Evolutionary conservation across 768 basidiomycete species (phyloP), one percentile per base, ranked within the genome.

Genomic region (Boletus sensibilis): DNA sequence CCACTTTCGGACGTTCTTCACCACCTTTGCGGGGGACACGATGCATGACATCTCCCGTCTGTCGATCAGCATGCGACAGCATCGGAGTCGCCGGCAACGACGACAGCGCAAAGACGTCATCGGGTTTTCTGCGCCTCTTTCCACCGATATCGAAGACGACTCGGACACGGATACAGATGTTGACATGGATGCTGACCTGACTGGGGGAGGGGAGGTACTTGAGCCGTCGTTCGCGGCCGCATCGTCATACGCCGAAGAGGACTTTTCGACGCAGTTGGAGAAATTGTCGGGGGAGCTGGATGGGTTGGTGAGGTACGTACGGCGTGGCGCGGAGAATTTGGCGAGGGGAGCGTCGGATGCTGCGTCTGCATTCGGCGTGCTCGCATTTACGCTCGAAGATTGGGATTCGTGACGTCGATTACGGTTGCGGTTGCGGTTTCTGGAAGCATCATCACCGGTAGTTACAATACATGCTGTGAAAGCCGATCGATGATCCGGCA

Each of bases 381-480:
- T 92, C 49, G 87, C 88, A 11, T 92, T 93, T 68, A 76, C 82
- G 40, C 73, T 93, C 56, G 87, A 92, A 51, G 90, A 90, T 66
- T 92, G 90, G 89, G 88, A 90, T 70, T 72, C 55, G 18, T 71
- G 50, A 58, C 50, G 31, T 21, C n/a, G 37, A 23, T 18, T 52
- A 18, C 7, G 34, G 48, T 50, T 23, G 12, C 29, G 23, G 12
- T 23, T 23, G 20, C 7, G 43, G 20, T 47, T 16, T 13, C 13
- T 6, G 11, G 50, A 21, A 16, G 14, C 14, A 31, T 11, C 25
- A 18, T 5, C 42, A 27, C 6, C 25, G 11, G 18, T 12, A 45
- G 18, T 18, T 45, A 29, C 8, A 29, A 7, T 29, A 45, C 43
- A 29, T 27, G 25, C 12, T 29, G 5, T n/a, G 18, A 45, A 45